Evolutionary conservation across 345 rosid species (phyloP).

Genomic region (Populus alba): DNA sequence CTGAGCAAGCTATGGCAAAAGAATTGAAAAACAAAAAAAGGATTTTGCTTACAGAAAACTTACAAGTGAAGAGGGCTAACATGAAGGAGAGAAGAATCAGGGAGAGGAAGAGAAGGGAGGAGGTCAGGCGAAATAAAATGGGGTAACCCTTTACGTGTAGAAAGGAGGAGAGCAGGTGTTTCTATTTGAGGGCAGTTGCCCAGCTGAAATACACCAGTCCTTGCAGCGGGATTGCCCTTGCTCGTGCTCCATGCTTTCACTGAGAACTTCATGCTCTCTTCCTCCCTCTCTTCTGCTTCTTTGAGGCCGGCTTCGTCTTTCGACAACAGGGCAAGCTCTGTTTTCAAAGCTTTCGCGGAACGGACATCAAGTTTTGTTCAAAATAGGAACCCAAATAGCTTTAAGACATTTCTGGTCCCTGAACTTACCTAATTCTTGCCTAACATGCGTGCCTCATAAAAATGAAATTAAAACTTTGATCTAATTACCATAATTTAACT

Average conservation of each 20-base stretch:
- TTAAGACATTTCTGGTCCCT: no score
- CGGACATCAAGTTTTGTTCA: no score
- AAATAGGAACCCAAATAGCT: no score
- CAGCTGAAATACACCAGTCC: slow-evolving; percentile 50
- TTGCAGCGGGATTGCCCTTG: slow-evolving; percentile 46
- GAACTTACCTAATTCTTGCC: no score
- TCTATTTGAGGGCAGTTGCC: slow-evolving; percentile 42
- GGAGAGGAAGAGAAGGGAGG: slow-evolving; percentile 59
- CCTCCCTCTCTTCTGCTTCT: no score
- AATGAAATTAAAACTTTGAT: no score
- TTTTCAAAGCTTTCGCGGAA: no score
- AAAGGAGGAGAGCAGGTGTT: slow-evolving; percentile 65
- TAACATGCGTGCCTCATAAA: no score
- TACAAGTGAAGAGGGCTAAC: slow-evolving; percentile 77
- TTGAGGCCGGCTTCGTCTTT: no score
- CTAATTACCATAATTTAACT: no score
- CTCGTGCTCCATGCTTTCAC: slow-evolving; percentile 53
- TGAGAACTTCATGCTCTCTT: slow-evolving; percentile 45
- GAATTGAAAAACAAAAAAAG: not conserved
- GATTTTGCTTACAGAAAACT: slow-evolving; percentile 11
- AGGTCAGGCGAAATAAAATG: slow-evolving; percentile 67
- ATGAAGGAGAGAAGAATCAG: slow-evolving; percentile 60
- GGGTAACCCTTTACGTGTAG: slow-evolving; percentile 72
- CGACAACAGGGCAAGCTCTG: no score
- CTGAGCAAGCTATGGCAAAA: not conserved